Conservation (phyloP, 2,329 filamentous ascomycete species). For the Phoma sp. region DNA sequence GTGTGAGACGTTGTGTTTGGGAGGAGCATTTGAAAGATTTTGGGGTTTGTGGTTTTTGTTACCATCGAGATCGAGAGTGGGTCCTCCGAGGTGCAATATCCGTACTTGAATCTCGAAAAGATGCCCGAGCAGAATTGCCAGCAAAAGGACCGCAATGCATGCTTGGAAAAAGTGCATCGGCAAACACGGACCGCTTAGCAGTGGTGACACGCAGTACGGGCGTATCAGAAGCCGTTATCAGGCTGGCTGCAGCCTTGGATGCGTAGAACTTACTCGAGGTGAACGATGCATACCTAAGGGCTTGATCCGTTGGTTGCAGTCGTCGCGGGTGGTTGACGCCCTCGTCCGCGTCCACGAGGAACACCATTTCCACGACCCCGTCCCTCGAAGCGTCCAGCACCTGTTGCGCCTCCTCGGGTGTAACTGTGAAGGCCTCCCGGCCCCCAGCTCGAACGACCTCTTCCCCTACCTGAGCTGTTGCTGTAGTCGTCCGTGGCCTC, state of each 20-base stretch:
- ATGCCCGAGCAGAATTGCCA: slow-evolving; percentile 15
- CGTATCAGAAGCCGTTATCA: neutral
- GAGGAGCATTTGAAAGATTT: no score
- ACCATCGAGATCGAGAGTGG: slow-evolving; percentile 2
- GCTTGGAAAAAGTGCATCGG: neutral
- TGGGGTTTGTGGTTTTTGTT: no score
- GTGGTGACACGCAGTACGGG: neutral
- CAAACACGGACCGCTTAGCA: neutral
- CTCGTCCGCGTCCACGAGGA: slow-evolving; percentile 6
- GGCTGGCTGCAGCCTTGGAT: neutral
- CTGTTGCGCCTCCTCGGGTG: slow-evolving; percentile 2
- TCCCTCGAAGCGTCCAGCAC: no score
- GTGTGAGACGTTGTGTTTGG: no score
- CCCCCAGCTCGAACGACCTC: neutral
- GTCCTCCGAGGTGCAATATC: neutral
- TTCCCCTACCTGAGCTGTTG: neutral
- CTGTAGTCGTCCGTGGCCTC: neutral
- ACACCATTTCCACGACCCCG: no score
- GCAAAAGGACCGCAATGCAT: neutral
- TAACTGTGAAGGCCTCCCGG: neutral
- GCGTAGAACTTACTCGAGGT: neutral
- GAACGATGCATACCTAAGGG: slow-evolving; percentile 2
- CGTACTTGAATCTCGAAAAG: neutral
- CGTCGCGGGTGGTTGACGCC: no score
- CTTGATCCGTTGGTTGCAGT: neutral